A percentile compares a stretch with the other conserved stretches of the same genome.
phyloP scores from a whole-genome alignment of 257 asterid genomes.

The Linaria vulgaris region DNA sequence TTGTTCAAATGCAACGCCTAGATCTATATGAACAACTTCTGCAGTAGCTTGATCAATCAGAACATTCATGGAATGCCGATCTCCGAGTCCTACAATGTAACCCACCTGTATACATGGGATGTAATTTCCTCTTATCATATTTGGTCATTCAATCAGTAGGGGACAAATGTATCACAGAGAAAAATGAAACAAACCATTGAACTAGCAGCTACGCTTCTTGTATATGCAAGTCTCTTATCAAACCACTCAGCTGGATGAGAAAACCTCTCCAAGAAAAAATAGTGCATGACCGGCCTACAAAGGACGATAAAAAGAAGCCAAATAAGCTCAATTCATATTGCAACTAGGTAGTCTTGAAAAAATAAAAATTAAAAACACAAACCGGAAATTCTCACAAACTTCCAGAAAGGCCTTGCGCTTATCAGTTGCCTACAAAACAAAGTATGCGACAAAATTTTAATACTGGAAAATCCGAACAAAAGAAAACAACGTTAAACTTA shows the following conservation, averaged over 20 bases:
- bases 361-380: no score
- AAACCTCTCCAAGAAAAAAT: slow-evolving; percentile 96
- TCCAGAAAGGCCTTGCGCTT: slow-evolving; percentile 84
- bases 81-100: slow-evolving; percentile 98
- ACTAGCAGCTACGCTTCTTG: slow-evolving; percentile 98
- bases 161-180: background rate
- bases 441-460: slow-evolving; percentile 15
- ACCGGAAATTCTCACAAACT: slow-evolving; percentile 89
- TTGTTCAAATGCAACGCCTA: slow-evolving; percentile 99
- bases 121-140: slow-evolving; percentile 5
- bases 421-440: slow-evolving; percentile 62
- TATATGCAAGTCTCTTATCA: slow-evolving; percentile 93
- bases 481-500: slow-evolving; percentile 5
- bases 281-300: slow-evolving; percentile 96
- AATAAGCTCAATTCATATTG: slow-evolving; percentile 22
- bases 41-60: slow-evolving; percentile 95
- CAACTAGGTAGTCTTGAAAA: slow-evolving; percentile 20
- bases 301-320: slow-evolving; percentile 27
- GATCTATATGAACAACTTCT: slow-evolving; percentile 97
- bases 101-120: slow-evolving; percentile 62
- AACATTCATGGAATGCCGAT: slow-evolving; percentile 92
- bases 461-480: slow-evolving; percentile 10
- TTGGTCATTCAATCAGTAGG: slow-evolving; percentile 12
- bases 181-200: slow-evolving; percentile 66
- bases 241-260: slow-evolving; percentile 93